A percentile compares a stretch with the other conserved stretches of the same genome.
These are phyloP conservation scores for Cicer yamashitae DNA, from an alignment of 306 rosid species.

Conservation along the genomic window DNA sequence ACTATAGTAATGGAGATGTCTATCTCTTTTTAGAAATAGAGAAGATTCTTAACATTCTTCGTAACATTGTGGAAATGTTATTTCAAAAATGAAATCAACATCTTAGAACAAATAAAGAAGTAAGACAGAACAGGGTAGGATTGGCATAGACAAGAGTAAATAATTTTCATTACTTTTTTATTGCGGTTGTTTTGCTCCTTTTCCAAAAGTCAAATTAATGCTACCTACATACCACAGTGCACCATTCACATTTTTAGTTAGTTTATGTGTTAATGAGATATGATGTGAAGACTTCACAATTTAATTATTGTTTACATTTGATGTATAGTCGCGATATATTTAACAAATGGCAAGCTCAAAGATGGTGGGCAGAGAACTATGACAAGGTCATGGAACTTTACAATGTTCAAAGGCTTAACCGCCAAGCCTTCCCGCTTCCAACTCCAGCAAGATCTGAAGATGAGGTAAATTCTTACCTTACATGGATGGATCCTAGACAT, in stretches of 20 bases:
- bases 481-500: conserved; percentile 5
- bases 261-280: neutral
- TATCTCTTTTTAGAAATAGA: too few species aligned
- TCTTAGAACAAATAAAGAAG: neutral
- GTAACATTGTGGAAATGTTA: neutral
- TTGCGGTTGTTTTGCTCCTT: conserved; percentile 20
- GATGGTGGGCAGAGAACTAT: conserved; percentile 70
- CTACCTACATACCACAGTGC: neutral
- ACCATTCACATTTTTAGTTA: conserved; percentile 17
- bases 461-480: conserved; percentile 54
- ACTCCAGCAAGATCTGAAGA: conserved; percentile 69
- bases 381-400: conserved; percentile 69
- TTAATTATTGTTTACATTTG: conserved; percentile 30
- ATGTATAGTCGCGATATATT: conserved; percentile 58
- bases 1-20: too few species aligned
- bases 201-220: conserved; percentile 23
- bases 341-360: conserved; percentile 73
- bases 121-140: neutral
- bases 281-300: neutral
- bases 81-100: neutral
- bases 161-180: neutral
- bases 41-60: neutral
- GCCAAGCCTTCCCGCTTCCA: conserved; percentile 64
- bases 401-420: conserved; percentile 62
- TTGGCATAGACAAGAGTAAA: neutral